Percentiles rank a stretch among this genome's conserved stretches.
phyloP scores from a whole-genome alignment of 2,329 filamentous ascomycete species.

The Plectosphaerella sp. region DNA sequence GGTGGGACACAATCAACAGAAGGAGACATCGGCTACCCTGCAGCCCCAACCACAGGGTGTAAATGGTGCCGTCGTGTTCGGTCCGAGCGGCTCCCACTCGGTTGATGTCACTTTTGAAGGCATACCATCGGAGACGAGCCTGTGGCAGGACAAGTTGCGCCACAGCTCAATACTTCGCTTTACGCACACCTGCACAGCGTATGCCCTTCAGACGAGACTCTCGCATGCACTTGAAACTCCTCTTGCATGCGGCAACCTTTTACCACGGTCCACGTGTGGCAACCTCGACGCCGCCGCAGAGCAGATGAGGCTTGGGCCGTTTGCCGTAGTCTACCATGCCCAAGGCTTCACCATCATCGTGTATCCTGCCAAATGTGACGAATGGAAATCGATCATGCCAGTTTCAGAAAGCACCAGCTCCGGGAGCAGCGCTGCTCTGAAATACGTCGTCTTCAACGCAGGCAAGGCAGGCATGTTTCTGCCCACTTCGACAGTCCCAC shows the following conservation, averaged over 20 bases:
- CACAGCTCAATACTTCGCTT: slow-evolving; percentile 21
- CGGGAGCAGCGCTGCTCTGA: slow-evolving; percentile 16
- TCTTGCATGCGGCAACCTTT: too few relatives aligned
- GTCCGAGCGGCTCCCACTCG: slow-evolving; percentile 2
- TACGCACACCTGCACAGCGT: slow-evolving; percentile 25
- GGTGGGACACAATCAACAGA: too few relatives aligned
- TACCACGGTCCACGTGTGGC: too few relatives aligned
- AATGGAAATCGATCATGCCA: slow-evolving; percentile 29
- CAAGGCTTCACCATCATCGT: slow-evolving; percentile 31
- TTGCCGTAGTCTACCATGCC: slow-evolving; percentile 28
- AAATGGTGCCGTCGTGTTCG: slow-evolving; percentile 5
- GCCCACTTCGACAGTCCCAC: too few relatives aligned
- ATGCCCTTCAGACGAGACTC: slow-evolving; percentile 18
- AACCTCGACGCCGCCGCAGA: slow-evolving; percentile 23
- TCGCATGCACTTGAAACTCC: too few relatives aligned
- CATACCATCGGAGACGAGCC: slow-evolving; percentile 10
- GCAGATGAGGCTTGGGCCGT: slow-evolving; percentile 27
- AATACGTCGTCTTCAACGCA: slow-evolving; percentile 32
- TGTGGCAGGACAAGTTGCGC: slow-evolving; percentile 22
- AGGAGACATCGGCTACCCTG: too few relatives aligned
- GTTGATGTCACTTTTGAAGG: slow-evolving; percentile 18
- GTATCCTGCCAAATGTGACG: slow-evolving; percentile 29
- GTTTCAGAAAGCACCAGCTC: slow-evolving; percentile 10
- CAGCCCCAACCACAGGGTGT: too few relatives aligned
- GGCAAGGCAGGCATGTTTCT: background rate